These are phyloP conservation scores for Harrya chromipes DNA, from an alignment of 768 basidiomycete species.

Conservation along the genomic window DNA sequence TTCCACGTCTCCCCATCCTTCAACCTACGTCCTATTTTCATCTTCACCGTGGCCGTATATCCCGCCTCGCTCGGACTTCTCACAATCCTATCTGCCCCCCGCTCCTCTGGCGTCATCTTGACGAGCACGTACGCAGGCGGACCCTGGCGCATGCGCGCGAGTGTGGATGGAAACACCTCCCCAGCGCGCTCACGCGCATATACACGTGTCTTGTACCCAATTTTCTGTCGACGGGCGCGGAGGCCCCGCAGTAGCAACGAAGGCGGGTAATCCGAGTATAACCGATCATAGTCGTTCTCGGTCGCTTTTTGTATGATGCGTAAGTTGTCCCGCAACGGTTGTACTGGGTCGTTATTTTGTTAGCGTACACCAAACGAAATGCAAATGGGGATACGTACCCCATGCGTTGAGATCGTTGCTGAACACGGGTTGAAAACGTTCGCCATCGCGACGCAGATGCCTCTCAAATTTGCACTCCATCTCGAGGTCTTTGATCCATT, in stretches of 20 bases:
- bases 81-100: conserved; percentile 47
- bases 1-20: conserved; percentile 33
- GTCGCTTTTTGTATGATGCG: conserved; percentile 33
- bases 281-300: conserved; percentile 41
- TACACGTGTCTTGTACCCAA: conserved; percentile 64
- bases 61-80: conserved; percentile 61
- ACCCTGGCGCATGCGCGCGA: conserved; percentile 46
- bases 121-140: conserved; percentile 62
- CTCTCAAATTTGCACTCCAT: conserved; percentile 41
- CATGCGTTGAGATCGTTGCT: conserved; percentile 18
- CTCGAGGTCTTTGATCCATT: conserved; percentile 33
- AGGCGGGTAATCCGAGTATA: conserved; percentile 41
- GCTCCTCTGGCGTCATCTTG: conserved; percentile 48
- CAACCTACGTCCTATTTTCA: conserved; percentile 49
- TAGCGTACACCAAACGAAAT: background rate
- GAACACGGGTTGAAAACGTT: conserved; percentile 26
- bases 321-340: conserved; percentile 34
- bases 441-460: conserved; percentile 17
- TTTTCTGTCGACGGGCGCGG: conserved; percentile 56
- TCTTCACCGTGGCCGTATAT: conserved; percentile 67
- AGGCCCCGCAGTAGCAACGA: conserved; percentile 48
- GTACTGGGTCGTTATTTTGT: conserved; percentile 27
- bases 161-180: conserved; percentile 49
- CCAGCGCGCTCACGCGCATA: conserved; percentile 60
- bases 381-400: conserved; percentile 13